phyloP scores from a whole-genome alignment of 306 rosid species.

The Lotus japonicus region DNA sequence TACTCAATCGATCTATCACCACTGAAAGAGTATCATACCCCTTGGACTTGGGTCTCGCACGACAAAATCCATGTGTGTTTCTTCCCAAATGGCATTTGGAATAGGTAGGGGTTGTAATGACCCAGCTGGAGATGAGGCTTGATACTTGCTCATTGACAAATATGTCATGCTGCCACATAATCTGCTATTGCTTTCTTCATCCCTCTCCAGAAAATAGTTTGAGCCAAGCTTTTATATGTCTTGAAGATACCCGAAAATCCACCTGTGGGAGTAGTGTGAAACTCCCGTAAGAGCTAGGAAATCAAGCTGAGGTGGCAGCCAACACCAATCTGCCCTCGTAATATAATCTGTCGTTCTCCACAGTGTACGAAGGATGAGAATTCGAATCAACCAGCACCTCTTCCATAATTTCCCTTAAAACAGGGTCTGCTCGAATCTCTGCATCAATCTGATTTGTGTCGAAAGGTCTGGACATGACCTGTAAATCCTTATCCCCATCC shows the following conservation, averaged over 20 bases:
- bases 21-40: not conserved
- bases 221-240: not conserved
- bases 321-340: no score
- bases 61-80: not conserved
- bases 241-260: not conserved
- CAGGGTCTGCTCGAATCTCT: no score
- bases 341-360: no score
- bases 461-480: no score
- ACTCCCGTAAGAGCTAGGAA: not conserved
- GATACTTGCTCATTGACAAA: not conserved
- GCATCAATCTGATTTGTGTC: no score
- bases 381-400: no score
- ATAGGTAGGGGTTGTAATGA: not conserved
- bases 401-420: no score
- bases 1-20: not conserved
- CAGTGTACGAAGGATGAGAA: no score
- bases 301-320: no score
- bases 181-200: not conserved
- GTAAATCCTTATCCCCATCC: no score
- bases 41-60: not conserved
- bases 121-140: not conserved
- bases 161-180: not conserved
- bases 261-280: not conserved
- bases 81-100: not conserved
- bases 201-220: not conserved